Percentiles rank a stretch among this genome's conserved stretches.
These are phyloP conservation scores for Chrysanthemum lavandulifolium DNA, from an alignment of 129 eudicot species.

Conservation along the genomic window DNA sequence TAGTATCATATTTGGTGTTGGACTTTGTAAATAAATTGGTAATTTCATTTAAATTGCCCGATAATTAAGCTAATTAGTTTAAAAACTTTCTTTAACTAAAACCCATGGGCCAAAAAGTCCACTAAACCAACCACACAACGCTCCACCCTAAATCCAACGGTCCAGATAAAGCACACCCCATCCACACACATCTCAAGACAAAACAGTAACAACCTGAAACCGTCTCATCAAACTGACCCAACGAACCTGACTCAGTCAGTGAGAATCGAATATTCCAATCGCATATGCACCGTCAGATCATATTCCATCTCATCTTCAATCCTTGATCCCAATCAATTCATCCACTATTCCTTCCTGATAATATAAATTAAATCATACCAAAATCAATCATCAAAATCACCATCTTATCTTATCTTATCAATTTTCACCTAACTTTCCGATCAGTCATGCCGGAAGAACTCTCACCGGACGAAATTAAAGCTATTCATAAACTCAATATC, in stretches of 20 bases:
- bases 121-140: background rate
- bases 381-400: background rate
- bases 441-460: constrained; percentile 37
- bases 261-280: constrained; percentile 33
- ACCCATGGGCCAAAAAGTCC: too few relatives aligned
- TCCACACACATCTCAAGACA: constrained; percentile 11
- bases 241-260: background rate
- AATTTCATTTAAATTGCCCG: too few relatives aligned
- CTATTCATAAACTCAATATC: constrained; percentile 47
- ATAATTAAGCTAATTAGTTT: too few relatives aligned
- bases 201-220: constrained; percentile 23
- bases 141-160: constrained; percentile 9
- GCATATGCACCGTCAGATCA: constrained; percentile 37
- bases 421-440: too few relatives aligned
- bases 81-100: too few relatives aligned
- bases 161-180: constrained; percentile 15
- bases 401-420: background rate
- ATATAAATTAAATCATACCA: background rate
- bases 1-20: too few relatives aligned
- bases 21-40: too few relatives aligned
- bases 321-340: too few relatives aligned
- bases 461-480: constrained; percentile 26
- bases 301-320: constrained; percentile 26
- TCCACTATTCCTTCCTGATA: background rate
- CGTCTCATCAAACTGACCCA: background rate